Conservation (phyloP, 192 early-diverging fungal genomes). For the Spizellomyces punctatus region DNA sequence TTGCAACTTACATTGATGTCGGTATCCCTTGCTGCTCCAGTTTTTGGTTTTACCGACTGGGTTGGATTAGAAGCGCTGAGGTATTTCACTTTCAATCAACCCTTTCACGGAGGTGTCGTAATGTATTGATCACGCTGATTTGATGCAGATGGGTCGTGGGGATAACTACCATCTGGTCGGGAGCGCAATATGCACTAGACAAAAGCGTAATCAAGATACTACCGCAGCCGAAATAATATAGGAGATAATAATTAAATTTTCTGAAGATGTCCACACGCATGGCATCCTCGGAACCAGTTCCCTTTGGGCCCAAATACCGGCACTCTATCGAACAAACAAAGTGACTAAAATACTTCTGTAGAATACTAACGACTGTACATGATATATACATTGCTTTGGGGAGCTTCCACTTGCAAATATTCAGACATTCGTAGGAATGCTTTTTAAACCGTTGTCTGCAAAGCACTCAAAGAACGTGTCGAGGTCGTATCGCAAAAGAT, state of each 20-base stretch:
- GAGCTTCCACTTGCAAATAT: no score
- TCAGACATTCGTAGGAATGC: no score
- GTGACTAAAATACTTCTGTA: no score
- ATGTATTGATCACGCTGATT: no score
- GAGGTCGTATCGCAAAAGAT: conserved; percentile 15
- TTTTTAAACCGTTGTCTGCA: not conserved
- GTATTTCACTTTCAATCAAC: conserved; percentile 28
- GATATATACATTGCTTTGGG: no score
- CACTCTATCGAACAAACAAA: not conserved
- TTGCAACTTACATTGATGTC: conserved; percentile 85
- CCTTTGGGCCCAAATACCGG: not conserved
- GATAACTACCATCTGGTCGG: conserved; percentile 80
- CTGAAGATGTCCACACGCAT: not conserved
- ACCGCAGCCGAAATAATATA: no score
- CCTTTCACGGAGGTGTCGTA: no score
- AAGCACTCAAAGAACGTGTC: conserved; percentile 26
- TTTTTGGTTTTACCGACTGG: conserved; percentile 62
- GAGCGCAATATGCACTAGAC: conserved; percentile 39
- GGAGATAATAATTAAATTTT: not conserved
- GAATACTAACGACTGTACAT: no score
- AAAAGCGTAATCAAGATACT: conserved; percentile 25
- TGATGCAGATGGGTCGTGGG: conserved; percentile 63
- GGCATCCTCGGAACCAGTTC: not conserved
- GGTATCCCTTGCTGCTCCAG: conserved; percentile 70
- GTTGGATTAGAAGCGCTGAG: conserved; percentile 61